A percentile compares a stretch with the other conserved stretches of the same genome.
phyloP scores from a whole-genome alignment of 495 filamentous ascomycete species.

The Pseudoneurospora amorphoporcata region DNA sequence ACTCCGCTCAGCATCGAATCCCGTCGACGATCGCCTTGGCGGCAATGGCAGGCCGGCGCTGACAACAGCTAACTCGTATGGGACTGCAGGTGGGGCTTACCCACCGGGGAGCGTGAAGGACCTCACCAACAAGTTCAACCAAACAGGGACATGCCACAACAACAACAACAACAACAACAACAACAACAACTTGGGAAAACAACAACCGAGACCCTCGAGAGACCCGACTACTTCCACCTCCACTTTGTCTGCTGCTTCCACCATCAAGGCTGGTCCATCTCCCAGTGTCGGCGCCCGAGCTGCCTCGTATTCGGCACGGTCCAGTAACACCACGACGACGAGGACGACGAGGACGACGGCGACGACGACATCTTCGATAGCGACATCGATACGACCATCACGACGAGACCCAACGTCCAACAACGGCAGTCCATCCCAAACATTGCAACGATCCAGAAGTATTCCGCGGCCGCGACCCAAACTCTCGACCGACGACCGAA shows the following conservation, averaged over 20 bases:
- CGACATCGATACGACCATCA: neutral
- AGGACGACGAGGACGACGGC: constrained; percentile 14
- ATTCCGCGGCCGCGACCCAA: neutral
- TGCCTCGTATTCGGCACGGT: constrained; percentile 24
- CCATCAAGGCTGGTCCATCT: constrained; percentile 26
- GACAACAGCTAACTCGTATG: constrained; percentile 16
- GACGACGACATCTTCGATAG: neutral
- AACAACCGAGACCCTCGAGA: neutral
- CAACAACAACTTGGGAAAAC: neutral
- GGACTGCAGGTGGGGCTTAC: constrained; percentile 13
- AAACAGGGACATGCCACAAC: constrained; percentile 7
- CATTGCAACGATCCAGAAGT: neutral
- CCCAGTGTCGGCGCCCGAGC: constrained; percentile 16
- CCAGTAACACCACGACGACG: constrained; percentile 21
- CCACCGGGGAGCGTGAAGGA: constrained; percentile 42
- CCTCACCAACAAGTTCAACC: constrained; percentile 44
- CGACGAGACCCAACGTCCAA: neutral
- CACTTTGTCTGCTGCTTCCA: constrained; percentile 2
- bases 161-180: neutral
- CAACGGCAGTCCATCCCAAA: neutral
- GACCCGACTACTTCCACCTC: neutral
- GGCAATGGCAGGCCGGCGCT: constrained; percentile 17
- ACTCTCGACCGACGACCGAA: neutral
- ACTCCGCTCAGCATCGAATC: constrained; percentile 40
- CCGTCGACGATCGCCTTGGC: constrained; percentile 30